phyloP scores from a whole-genome alignment of 192 early-diverging fungal species.

The Gamsiella multidivaricata region DNA sequence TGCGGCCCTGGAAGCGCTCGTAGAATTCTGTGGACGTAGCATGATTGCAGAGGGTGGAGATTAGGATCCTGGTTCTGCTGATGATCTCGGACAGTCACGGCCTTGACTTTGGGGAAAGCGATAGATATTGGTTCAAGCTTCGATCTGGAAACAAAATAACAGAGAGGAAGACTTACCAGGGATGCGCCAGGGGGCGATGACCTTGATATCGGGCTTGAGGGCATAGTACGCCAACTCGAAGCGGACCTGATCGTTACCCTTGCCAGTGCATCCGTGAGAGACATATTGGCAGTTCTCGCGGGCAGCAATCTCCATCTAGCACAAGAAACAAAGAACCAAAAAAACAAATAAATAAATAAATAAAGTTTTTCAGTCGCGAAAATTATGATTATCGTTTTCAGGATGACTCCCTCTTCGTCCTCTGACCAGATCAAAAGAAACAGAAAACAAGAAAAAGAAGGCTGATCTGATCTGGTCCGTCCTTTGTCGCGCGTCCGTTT shows the following conservation, averaged over 20 bases:
- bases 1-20: constrained; percentile 93
- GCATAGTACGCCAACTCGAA: constrained; percentile 99
- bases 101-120: not conserved
- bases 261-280: constrained; percentile 99
- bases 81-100: not conserved
- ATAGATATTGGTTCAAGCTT: not conserved
- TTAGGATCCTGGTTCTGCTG: not conserved
- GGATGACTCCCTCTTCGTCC: constrained; percentile 1
- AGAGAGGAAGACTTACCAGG: constrained; percentile 66
- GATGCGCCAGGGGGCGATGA: constrained; percentile 97
- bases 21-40: constrained; percentile 87
- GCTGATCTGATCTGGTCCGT: not conserved
- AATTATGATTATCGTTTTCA: not conserved
- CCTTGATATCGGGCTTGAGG: constrained; percentile 91
- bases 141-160: not conserved
- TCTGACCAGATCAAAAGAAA: not conserved
- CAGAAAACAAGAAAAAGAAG: not conserved
- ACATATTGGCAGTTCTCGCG: constrained; percentile 95
- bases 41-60: not conserved
- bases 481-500: not conserved
- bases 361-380: not conserved
- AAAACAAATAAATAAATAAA: not conserved
- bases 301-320: constrained; percentile 92
- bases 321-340: not conserved
- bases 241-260: constrained; percentile 99